Evolutionary conservation across 768 basidiomycete species (phyloP), one percentile per base, ranked within the genome.

Genomic region (Boletales sp.): DNA sequence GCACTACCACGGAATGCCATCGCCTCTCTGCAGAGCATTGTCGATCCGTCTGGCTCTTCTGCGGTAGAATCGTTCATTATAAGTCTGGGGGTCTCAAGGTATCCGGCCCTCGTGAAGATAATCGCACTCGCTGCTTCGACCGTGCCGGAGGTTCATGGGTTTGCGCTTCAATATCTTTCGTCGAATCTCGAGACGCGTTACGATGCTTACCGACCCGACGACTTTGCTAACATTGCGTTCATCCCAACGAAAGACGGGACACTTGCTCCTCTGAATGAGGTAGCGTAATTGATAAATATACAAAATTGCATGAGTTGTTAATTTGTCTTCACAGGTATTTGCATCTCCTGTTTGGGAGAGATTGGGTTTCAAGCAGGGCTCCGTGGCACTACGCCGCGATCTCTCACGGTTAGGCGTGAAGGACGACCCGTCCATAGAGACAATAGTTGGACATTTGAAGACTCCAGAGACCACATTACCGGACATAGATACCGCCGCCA

Each of bases 1-100:
- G 87, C 47, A 19, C 50, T 59, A 13, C 52, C 47, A 15, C 30
- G 8, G 13, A 37, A 38, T 3, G 8, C 24, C n/a, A 8, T 38
- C 15, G 10, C n/a, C 31, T 17, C 17, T 32, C 30, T 36, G 6
- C 45, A 44, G 17, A 18, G 4, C 21, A 13, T 1, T 29, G 8
- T 39, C 13, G 47, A 39, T 37, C 7, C 29, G 5, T 34, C 37
- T 32, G 18, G 21, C 17, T 7, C 37, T 15, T 34, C 31, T 11
- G 2, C 5, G 14, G 4, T 54, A 27, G 47, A 40, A 31, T 0
- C 13, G 4, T 44, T 58, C 31, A n/a, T 59, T 0, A 30, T n/a
- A 14, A n/a, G 4, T 9, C 31, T 58, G 10, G 57, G 45, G 10
- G 41, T 58, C 9, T 34, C 14, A 17, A 34, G 0, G 21, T 21